A percentile compares a stretch with the other conserved stretches of the same genome.
Evolutionary conservation across 2,329 filamentous ascomycete species (phyloP).

Genomic region (Aspergillus ochraceoroseus): DNA sequence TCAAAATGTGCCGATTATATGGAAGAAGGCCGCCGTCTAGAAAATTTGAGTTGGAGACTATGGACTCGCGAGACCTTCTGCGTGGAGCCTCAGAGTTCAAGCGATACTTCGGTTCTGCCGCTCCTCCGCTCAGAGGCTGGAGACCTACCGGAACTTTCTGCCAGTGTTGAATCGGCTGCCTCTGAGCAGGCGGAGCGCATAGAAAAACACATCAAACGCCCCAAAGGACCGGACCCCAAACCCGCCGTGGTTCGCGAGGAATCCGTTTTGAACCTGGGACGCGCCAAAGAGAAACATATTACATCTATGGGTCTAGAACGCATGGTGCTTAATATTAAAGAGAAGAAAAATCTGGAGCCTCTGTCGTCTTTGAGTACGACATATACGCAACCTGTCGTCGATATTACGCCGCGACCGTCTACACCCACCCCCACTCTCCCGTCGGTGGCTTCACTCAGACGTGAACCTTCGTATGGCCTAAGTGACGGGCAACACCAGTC

Average conservation of each 20-base stretch:
- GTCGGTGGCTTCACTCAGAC: conserved; percentile 27
- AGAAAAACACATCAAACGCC: conserved; percentile 55
- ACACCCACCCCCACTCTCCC: conserved; percentile 40
- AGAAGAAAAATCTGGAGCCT: conserved; percentile 65
- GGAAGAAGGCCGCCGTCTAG: conserved; percentile 83
- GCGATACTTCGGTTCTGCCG: conserved; percentile 49
- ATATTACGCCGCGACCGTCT: conserved; percentile 43
- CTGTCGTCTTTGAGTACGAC: conserved; percentile 46
- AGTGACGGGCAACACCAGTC: conserved; percentile 40
- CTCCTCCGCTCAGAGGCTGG: conserved; percentile 44
- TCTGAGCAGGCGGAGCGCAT: conserved; percentile 56
- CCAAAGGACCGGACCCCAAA: conserved; percentile 62
- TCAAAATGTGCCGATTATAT: conserved; percentile 90
- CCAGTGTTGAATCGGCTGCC: conserved; percentile 67
- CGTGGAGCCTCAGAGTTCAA: conserved; percentile 59
- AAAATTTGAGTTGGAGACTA: conserved; percentile 92
- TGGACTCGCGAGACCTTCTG: conserved; percentile 94
- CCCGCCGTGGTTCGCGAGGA: conserved; percentile 49
- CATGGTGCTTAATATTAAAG: conserved; percentile 87
- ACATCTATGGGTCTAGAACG: conserved; percentile 90
- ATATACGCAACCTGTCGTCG: conserved; percentile 37
- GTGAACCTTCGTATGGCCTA: conserved; percentile 31
- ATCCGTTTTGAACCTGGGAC: conserved; percentile 59
- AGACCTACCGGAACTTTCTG: conserved; percentile 67
- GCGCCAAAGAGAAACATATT: conserved; percentile 77